Percentiles rank a stretch among this genome's conserved stretches.
Conservation (phyloP, 345 rosid genomes). For the Clarkia xantiana region DNA sequence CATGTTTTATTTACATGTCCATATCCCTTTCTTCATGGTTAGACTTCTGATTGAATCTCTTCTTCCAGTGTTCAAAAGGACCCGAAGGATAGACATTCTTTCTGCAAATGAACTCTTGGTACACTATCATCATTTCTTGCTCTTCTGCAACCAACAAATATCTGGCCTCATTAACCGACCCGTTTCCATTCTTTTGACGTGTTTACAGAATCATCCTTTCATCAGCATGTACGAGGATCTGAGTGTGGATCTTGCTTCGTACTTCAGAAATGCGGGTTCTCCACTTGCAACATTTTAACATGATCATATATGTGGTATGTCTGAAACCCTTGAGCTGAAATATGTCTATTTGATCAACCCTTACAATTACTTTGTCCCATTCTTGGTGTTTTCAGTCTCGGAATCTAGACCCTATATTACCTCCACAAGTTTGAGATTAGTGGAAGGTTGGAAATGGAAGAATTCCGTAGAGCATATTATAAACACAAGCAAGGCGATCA, state of each 20-base stretch:
- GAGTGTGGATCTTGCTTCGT: conserved; percentile 53
- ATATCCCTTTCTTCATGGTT: too few relatives aligned
- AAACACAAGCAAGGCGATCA: too few relatives aligned
- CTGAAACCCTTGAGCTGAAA: not conserved
- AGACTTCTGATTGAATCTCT: not conserved
- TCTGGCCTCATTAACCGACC: not conserved
- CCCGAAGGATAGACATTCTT: conserved; percentile 40
- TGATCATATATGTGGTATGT: conserved; percentile 24
- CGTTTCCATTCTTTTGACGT: not conserved
- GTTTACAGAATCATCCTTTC: conserved; percentile 59
- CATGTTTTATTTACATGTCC: too few relatives aligned
- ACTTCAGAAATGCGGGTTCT: conserved; percentile 81
- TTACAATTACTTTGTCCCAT: too few relatives aligned
- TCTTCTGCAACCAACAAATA: not conserved
- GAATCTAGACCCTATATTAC: too few relatives aligned
- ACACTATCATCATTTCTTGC: conserved; percentile 8
- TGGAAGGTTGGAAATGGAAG: too few relatives aligned
- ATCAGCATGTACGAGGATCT: conserved; percentile 48
- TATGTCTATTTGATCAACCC: too few relatives aligned
- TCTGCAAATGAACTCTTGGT: conserved; percentile 72
- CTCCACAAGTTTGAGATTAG: too few relatives aligned
- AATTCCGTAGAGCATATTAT: too few relatives aligned
- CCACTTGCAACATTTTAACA: conserved; percentile 73
- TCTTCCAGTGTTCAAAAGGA: conserved; percentile 65
- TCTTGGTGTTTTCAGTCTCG: too few relatives aligned